Conservation (phyloP, 768 basidiomycete species). For the Mycena capillaripes region DNA sequence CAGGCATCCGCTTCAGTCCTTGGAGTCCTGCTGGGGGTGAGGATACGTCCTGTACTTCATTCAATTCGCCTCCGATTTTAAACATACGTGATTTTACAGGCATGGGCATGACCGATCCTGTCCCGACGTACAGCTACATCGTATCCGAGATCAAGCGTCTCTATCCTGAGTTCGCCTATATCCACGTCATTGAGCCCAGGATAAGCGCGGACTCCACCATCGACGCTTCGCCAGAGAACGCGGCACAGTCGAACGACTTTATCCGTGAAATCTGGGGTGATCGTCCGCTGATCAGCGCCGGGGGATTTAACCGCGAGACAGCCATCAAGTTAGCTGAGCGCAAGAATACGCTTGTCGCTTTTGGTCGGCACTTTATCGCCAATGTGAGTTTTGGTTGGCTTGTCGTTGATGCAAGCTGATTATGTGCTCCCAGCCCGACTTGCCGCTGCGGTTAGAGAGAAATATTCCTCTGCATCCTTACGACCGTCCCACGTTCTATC, state of each 20-base stretch:
- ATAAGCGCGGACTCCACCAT: constrained; percentile 35
- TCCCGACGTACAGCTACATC: constrained; percentile 49
- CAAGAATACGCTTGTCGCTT: constrained; percentile 15
- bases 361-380: constrained; percentile 19
- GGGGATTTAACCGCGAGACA: constrained; percentile 45
- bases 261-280: constrained; percentile 49
- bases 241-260: constrained; percentile 43
- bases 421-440: constrained; percentile 45
- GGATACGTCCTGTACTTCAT: constrained; percentile 43
- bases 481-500: constrained; percentile 47
- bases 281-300: constrained; percentile 44
- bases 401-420: too few species aligned
- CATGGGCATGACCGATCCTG: constrained; percentile 48
- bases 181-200: constrained; percentile 51
- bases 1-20: constrained; percentile 52
- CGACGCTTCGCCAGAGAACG: constrained; percentile 9
- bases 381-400: constrained; percentile 11
- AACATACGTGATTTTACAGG: too few species aligned
- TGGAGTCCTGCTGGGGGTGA: constrained; percentile 39
- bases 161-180: constrained; percentile 54
- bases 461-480: constrained; percentile 45
- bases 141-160: constrained; percentile 39
- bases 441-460: constrained; percentile 43
- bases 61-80: too few species aligned
- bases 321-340: constrained; percentile 41